A percentile compares a stretch with the other conserved stretches of the same genome.
These are phyloP conservation scores for Rhodotorula kratochvilovae DNA, from an alignment of 768 basidiomycete genomes.

Conservation along the genomic window DNA sequence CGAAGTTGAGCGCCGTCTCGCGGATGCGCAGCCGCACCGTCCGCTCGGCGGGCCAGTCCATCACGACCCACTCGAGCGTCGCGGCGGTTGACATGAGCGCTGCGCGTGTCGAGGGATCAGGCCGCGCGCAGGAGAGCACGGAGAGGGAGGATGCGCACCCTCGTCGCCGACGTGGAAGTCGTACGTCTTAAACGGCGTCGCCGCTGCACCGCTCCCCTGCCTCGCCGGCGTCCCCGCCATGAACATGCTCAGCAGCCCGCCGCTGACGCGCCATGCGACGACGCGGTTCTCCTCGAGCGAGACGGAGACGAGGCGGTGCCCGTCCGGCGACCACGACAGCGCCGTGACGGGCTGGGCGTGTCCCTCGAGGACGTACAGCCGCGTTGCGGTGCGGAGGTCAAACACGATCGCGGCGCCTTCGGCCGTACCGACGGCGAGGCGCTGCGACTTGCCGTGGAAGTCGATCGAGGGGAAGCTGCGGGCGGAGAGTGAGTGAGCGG, in stretches of 20 bases:
- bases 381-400: conserved; percentile 89
- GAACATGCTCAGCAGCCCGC: conserved; percentile 82
- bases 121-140: neutral
- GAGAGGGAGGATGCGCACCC: conserved; percentile 54
- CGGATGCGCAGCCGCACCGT: conserved; percentile 77
- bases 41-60: conserved; percentile 80
- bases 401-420: conserved; percentile 96
- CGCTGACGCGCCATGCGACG: conserved; percentile 93
- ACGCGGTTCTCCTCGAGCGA: conserved; percentile 79
- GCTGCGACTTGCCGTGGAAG: conserved; percentile 80
- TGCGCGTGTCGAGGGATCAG: conserved; percentile 39
- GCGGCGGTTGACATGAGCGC: conserved; percentile 60
- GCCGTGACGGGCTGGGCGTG: conserved; percentile 68
- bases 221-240: conserved; percentile 75
- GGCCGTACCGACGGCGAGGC: conserved; percentile 84
- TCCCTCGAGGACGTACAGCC: conserved; percentile 89
- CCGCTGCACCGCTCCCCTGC: conserved; percentile 61
- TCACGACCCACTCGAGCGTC: conserved; percentile 65
- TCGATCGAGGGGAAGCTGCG: conserved; percentile 68
- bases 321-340: conserved; percentile 89
- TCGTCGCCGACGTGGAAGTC: conserved; percentile 78
- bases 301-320: conserved; percentile 76
- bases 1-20: conserved; percentile 74
- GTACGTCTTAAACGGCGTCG: conserved; percentile 83
- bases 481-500: neutral